phyloP scores from a whole-genome alignment of 2,329 filamentous ascomycete genomes.

The Beauveria brongniartii region DNA sequence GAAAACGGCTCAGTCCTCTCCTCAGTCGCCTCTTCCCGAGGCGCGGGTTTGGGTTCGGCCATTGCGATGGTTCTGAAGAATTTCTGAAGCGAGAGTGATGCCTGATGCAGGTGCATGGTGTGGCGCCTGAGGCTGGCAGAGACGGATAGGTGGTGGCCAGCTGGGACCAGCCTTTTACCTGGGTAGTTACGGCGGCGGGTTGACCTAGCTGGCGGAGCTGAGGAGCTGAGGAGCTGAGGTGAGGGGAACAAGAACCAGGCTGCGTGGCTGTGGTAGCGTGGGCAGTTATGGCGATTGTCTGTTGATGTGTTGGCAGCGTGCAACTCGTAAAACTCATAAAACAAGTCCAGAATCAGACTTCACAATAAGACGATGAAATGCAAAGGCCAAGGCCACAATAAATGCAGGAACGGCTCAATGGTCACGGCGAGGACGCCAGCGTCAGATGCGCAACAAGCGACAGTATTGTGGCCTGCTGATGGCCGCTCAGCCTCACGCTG shows the following conservation, averaged over 20 bases:
- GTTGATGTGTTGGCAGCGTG: conserved; percentile 2
- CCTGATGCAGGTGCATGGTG: conserved; percentile 15
- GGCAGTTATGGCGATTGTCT: background rate
- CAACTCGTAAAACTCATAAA: conserved; percentile 10
- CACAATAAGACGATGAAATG: conserved; percentile 10
- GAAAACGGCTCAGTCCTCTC: conserved; percentile 54
- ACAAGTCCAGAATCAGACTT: conserved; percentile 11
- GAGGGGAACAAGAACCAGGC: background rate
- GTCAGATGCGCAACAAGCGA: conserved; percentile 18
- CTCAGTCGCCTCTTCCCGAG: conserved; percentile 32
- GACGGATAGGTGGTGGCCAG: background rate
- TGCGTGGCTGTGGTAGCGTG: conserved; percentile 2
- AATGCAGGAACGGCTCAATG: conserved; percentile 19
- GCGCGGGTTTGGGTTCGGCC: conserved; percentile 35
- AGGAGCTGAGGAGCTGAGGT: background rate
- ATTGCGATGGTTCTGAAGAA: conserved; percentile 26
- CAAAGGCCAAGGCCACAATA: conserved; percentile 16
- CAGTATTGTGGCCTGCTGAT: conserved; percentile 32
- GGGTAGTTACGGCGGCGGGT: background rate
- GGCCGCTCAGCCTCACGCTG: conserved; percentile 31
- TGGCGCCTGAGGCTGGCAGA: conserved; percentile 13
- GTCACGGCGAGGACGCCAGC: conserved; percentile 8
- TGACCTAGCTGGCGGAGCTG: background rate
- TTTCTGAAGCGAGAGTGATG: conserved; percentile 10
- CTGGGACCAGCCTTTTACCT: background rate